These are phyloP conservation scores for Laetiporus sulphureus DNA, from an alignment of 1,284 basidiomycete species.

Conservation along the genomic window DNA sequence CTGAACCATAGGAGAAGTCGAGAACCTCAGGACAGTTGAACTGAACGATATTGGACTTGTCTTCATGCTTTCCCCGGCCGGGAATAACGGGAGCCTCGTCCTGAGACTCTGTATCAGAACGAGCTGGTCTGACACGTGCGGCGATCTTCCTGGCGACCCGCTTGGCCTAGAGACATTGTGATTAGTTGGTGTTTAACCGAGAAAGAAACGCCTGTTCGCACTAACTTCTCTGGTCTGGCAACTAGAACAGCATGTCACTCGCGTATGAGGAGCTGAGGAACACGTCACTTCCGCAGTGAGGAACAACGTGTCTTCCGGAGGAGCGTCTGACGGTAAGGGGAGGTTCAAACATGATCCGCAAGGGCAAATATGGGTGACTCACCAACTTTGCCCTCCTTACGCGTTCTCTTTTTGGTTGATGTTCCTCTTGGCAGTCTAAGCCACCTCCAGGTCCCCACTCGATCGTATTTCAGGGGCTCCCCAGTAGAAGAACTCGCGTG, in stretches of 20 bases:
- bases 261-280: conserved; percentile 71
- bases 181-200: conserved; percentile 7
- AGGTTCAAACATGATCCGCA: conserved; percentile 6
- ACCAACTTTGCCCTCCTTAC: conserved; percentile 86
- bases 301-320: conserved; percentile 64
- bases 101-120: conserved; percentile 68
- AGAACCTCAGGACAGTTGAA: conserved; percentile 95
- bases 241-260: conserved; percentile 76
- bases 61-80: conserved; percentile 50
- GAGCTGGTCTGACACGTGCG: conserved; percentile 67
- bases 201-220: conserved; percentile 8
- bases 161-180: conserved; percentile 54
- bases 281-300: conserved; percentile 65
- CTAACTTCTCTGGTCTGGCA: conserved; percentile 81
- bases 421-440: conserved; percentile 72
- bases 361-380: conserved; percentile 12
- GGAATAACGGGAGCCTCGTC: conserved; percentile 42
- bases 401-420: conserved; percentile 74
- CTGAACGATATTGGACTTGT: conserved; percentile 82
- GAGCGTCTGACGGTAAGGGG: conserved; percentile 47
- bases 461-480: conserved; percentile 59
- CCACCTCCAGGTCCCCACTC: conserved; percentile 81
- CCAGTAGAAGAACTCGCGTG: conserved; percentile 52
- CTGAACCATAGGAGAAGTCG: conserved; percentile 85
- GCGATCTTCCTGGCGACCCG: conserved; percentile 83